Evolutionary conservation across 2,329 filamentous ascomycete species (phyloP), one percentile per base, ranked within the genome.

Genomic region (Trichoderma breve): DNA sequence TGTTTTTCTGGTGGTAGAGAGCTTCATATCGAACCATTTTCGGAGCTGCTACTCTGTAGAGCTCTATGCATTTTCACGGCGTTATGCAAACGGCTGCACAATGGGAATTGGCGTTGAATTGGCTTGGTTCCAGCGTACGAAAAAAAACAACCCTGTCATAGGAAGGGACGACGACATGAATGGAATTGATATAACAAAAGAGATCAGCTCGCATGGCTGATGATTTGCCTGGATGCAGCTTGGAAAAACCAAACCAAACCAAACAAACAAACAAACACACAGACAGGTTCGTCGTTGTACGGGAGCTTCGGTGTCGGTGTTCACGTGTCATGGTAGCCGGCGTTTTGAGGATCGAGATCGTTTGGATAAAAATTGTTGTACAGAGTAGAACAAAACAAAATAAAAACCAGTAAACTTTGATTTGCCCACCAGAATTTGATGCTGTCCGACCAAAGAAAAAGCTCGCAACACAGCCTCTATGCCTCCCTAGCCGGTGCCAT

Each of bases 281-380:
- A 30, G 21, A 67, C 74, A 26, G 43, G 30, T 32, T 64, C 68
- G 32, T 47, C n/a, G 24, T 11, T 34, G 18, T 34, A 21, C 28
- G 11, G 21, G 47, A 61, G 30, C 32, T 51, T 57, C 15, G 26
- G 67, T 61, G 39, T 34, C 28, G 28, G 28, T 36, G 14, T 67
- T 71, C 68, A 74, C 73, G 32, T 61, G 63, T 73, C 43, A 69
- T 64, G 28, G 24, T 30, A 53, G 71, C 43, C 57, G 71, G 64
- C 60, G 57, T 58, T 66, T 63, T 36, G 43, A 62, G 47, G 47
- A 62, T 72, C 60, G 34, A 61, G n/a, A 34, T 58, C 67, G 61
- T 63, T 72, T 58, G 43, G 64, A 60, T 61, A 70, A 65, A 70
- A 64, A 72, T 36, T 80, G 78, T 79, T 81, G 76, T 81, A 81